phyloP scores from a whole-genome alignment of 1,139 yeast species.

The Starmera stellimalicola region DNA sequence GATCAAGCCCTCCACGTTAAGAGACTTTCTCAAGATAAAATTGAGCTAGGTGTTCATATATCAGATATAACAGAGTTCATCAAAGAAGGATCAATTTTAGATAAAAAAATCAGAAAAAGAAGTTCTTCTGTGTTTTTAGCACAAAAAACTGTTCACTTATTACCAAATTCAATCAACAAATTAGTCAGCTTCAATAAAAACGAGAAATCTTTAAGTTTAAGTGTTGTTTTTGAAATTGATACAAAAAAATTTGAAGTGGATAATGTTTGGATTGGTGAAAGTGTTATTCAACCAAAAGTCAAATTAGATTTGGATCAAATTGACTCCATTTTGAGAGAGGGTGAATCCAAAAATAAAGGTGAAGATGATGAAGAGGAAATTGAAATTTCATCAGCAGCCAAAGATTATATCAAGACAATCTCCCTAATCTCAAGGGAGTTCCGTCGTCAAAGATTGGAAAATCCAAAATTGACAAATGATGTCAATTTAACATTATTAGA shows the following conservation, averaged over 20 bases:
- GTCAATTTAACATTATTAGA: conserved; percentile 65
- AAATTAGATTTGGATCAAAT: conserved; percentile 41
- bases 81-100: conserved; percentile 65
- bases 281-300: conserved; percentile 51
- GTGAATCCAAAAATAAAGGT: not conserved
- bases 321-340: conserved; percentile 34
- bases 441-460: conserved; percentile 60
- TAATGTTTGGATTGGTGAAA: conserved; percentile 71
- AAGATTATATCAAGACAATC: conserved; percentile 58
- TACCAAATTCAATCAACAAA: conserved; percentile 58
- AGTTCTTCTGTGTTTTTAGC: conserved; percentile 86
- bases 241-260: conserved; percentile 64
- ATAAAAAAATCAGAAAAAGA: conserved; percentile 85
- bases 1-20: conserved; percentile 80
- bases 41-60: conserved; percentile 66
- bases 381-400: conserved; percentile 46
- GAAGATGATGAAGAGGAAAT: conserved; percentile 6
- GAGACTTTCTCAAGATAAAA: conserved; percentile 44
- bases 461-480: conserved; percentile 35
- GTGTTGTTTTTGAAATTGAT: conserved; percentile 77
- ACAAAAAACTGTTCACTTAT: conserved; percentile 60
- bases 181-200: conserved; percentile 55
- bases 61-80: conserved; percentile 70
- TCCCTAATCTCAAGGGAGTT: conserved; percentile 61
- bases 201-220: conserved; percentile 57